Evolutionary conservation across 192 early-diverging fungal species (phyloP), one percentile per base, ranked within the genome.

Genomic region (Backusella westeae): DNA sequence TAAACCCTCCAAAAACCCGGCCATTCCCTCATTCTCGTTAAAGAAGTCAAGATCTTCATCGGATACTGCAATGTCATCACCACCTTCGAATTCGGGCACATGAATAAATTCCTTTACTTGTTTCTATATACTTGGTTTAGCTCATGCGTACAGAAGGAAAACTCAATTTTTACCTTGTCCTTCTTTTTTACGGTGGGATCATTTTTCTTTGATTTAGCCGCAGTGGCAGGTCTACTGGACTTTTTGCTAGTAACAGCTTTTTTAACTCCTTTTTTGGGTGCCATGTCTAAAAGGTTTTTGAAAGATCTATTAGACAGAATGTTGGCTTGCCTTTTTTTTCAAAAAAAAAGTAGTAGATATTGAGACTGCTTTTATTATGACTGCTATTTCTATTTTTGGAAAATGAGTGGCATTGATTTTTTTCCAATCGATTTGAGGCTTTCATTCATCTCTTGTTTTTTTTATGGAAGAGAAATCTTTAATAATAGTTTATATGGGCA

Each of bases 11-110:
- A 95, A 81, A 80, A 95, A 95, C 17, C 83, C 76, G 5, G 88
- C 81, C 73, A 86, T 85, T 29, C 79, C 81, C 29, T 89, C 85
- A 74, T 93, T 89, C 72, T 94, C 90, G 10, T 87, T 85, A 63
- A 95, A 87, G 52, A 95, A 87, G 42, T 89, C 89, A 73, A 93
- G 73, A 83, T 95, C 94, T 49, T 93, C 89, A 32, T 94, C 93
- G 46, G 87, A 90, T 34, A 95, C 75, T 19, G 83, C 82, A 39
- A 90, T 68, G 73, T 94, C 93, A 15, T 91, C 86, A 32, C 84
- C 86, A 19, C 46, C 46, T 29, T 86, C 85, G 67, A 79, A 68
- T 74, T 77, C 80, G 12, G 84, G 85, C 19, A 82, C 81, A 8
- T 49, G 46, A 38, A 78, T 70, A 69, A 67, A 81, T 34, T 81